Conservation (phyloP, 2,329 filamentous ascomycete species). For the Pseudogymnoascus sp. region DNA sequence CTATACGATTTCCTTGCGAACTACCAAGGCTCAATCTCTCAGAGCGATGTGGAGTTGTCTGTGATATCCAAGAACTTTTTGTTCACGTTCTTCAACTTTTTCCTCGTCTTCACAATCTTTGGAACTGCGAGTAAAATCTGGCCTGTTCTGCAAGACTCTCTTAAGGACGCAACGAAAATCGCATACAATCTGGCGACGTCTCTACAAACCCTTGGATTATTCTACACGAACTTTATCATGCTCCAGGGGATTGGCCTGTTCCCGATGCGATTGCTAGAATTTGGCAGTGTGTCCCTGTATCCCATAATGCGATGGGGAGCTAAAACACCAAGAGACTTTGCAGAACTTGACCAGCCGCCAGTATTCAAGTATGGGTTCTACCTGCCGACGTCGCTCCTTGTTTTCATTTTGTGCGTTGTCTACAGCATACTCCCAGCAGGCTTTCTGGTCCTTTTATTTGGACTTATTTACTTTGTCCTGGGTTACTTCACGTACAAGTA, state of each 20-base stretch:
- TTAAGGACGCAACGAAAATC: constrained; percentile 73
- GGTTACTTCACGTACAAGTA: constrained; percentile 94
- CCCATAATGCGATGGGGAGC: constrained; percentile 71
- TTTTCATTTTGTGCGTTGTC: constrained; percentile 92
- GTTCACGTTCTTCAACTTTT: constrained; percentile 99
- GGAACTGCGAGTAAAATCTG: constrained; percentile 72
- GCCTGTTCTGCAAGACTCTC: constrained; percentile 61
- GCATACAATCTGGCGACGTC: constrained; percentile 68
- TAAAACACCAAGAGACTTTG: constrained; percentile 83
- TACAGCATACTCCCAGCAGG: constrained; percentile 82
- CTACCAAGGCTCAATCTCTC: constrained; percentile 88
- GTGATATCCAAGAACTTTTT: constrained; percentile 98
- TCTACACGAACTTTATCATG: constrained; percentile 92
- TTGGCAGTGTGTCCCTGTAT: constrained; percentile 77
- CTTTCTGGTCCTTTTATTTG: constrained; percentile 73
- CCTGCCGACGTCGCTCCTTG: constrained; percentile 81
- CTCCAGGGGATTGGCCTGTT: constrained; percentile 90
- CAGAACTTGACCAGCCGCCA: constrained; percentile 72
- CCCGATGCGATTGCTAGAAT: constrained; percentile 83
- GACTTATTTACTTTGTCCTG: constrained; percentile 73
- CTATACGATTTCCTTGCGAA: constrained; percentile 91
- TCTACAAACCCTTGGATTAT: constrained; percentile 66
- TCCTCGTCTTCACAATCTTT: constrained; percentile 86
- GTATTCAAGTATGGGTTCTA: constrained; percentile 95
- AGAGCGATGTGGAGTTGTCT: constrained; percentile 88